Conservation (phyloP, 2,329 filamentous ascomycete genomes). For the Botrytis galanthina region DNA sequence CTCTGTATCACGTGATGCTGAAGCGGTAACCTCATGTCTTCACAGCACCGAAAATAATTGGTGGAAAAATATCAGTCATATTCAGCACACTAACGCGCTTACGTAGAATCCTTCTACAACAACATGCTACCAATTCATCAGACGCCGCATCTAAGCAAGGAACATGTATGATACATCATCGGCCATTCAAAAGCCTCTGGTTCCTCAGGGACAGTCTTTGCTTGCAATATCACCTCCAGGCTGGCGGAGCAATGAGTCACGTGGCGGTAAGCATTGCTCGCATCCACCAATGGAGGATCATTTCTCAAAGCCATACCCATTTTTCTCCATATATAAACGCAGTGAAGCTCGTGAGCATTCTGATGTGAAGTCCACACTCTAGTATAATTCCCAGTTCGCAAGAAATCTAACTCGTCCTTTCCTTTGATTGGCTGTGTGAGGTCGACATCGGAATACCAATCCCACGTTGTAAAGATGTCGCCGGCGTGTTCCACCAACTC, state of each 20-base stretch:
- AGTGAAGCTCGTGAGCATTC: not conserved
- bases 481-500: constrained; percentile 6
- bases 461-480: constrained; percentile 1
- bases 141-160: not conserved
- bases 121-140: not conserved
- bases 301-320: constrained; percentile 9
- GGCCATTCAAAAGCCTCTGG: no score
- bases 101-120: no score
- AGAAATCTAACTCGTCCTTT: not conserved
- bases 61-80: no score
- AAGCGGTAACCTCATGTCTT: no score
- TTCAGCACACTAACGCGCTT: no score
- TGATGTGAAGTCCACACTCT: constrained; percentile 5
- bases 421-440: constrained; percentile 2
- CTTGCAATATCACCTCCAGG: not conserved
- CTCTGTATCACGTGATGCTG: no score
- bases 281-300: not conserved
- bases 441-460: constrained; percentile 7
- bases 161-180: constrained; percentile 1
- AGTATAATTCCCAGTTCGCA: constrained; percentile 5
- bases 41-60: no score
- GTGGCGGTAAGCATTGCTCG: constrained; percentile 6
- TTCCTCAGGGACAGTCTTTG: not conserved
- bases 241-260: not conserved
- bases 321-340: constrained; percentile 3